Conservation (phyloP, 2,329 filamentous ascomycete species). For the Colletotrichum godetiae region DNA sequence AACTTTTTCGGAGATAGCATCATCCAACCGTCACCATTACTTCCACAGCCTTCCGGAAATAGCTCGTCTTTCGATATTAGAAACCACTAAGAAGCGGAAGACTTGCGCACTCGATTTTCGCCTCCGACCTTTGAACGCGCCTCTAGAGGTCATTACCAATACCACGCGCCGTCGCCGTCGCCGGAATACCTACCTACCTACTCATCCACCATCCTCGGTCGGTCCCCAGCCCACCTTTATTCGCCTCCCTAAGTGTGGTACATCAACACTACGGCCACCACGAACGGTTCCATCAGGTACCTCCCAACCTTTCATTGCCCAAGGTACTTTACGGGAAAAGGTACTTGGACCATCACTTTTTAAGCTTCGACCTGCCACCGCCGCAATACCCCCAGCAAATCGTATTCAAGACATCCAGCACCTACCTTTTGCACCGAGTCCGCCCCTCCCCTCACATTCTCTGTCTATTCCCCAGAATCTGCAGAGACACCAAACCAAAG, state of each 20-base stretch:
- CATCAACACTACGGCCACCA: slow-evolving; percentile 5
- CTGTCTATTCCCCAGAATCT: neutral
- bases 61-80: neutral
- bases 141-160: slow-evolving; percentile 32
- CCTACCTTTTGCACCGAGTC: neutral
- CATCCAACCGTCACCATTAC: slow-evolving; percentile 21
- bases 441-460: neutral
- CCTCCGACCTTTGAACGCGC: slow-evolving; percentile 15
- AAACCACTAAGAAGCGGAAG: neutral
- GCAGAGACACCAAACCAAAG: neutral
- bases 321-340: neutral
- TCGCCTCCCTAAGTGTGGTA: slow-evolving; percentile 22
- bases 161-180: slow-evolving; percentile 17
- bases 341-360: neutral
- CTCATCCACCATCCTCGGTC: slow-evolving; percentile 4
- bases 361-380: neutral
- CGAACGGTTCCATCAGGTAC: slow-evolving; percentile 12
- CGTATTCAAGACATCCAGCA: neutral
- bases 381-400: neutral
- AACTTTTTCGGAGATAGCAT: neutral
- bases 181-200: slow-evolving; percentile 5
- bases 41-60: slow-evolving; percentile 15
- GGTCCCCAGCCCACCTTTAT: slow-evolving; percentile 33
- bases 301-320: neutral
- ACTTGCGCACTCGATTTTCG: slow-evolving; percentile 16